Base-by-base conservation (phyloP, 202 grass and related monocot genomes). In the Zoysia matrella region DNA sequence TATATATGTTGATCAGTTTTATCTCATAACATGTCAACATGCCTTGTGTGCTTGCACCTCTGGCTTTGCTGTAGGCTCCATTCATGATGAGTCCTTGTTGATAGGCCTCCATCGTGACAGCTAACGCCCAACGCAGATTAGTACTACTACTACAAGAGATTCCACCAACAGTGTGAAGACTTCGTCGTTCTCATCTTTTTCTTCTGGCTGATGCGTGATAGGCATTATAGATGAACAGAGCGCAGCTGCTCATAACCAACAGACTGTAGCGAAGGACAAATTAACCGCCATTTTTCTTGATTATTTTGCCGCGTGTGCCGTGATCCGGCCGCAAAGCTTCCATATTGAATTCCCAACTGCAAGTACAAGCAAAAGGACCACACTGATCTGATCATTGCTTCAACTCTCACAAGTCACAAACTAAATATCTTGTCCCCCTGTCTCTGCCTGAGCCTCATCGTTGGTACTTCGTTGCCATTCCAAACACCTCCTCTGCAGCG, bases 21-120 rank as follows among this genome's bases (percentile, higher is more conserved):
- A 85, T 72, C 36, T 89, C 52, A 77, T 58, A 71, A 36, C 30
- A 36, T 52, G 87, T 82, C 82, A 82, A 67, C 87, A 16, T 82
- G 50, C 72, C 50, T 81, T 77, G 51, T 60, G 11, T 1, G 76
- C 39, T 44, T 67, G 65, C 36, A 16, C 2, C 69, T 71, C 67
- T 70, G 30, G 52, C 77, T 40, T 82, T 9, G 46, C 7, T 68
- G 77, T 82, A 60, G 44, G 60, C 36, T 22, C 53, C 50, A 51
- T 52, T 36, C 30, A 36, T 36, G 60, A 41, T 18, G 46, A 49
- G 42, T 72, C 56, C 48, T 80, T 51, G 41, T 1, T 67, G 39
- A 71, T 14, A 18, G 8, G 2, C 52, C 41, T 43, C 18, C 39
- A 8, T 13, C 60, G 70, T 56, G 87, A 55, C 71, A 80, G 75